Base-by-base conservation (phyloP, 192 early-diverging fungal genomes). In the Backusella macrospora region DNA sequence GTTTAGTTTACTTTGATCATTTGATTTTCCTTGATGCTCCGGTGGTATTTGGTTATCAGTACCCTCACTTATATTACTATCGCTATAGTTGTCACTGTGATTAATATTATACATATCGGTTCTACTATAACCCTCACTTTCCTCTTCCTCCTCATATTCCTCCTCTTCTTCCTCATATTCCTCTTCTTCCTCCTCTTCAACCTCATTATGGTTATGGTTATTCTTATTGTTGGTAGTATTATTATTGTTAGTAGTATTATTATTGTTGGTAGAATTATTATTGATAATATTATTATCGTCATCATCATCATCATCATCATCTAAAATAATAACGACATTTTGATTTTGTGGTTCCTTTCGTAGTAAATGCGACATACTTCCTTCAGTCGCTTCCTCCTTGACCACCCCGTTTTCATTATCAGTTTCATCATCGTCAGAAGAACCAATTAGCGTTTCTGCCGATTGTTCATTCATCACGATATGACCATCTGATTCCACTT, bases 401-500 rank as follows among this genome's bases (percentile, higher is more conserved):
- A 59, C 4, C 26, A 23, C 42, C 42, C 42, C 4, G 5, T 43
- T 43, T 9, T 4, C 10, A 43, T 43, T 43, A 43, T 43, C 10
- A 3, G 52, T 12, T 5, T 2, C 21, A 59, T 59, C 52, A 9
- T 59, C 52, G 21, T 59, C 52, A 1, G 21, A 26, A 26, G 52
- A 59, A 12, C 4, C 21, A 13, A 59, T 8, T 9, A 23, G 26
- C 3, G 21, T 3, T 59, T 3, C 2, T 1, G 23, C 52, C 10
- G 21, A 8, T 12, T 59, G 52, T 26, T 68, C 44, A 16, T 46
- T 46, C 23, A 68, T 68, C 5, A 42, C 29, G 6, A 68, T 43
- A 2, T 16, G 34, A 39, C 86, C 86, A 73, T 80, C 72, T 40
- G 78, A 70, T 34, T 84, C 83, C 0, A 88, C 77, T 12, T 72